A percentile compares a stretch with the other conserved stretches of the same genome.
Evolutionary conservation across 805 yeast species (phyloP).

Genomic region (Candida jianshihensis): DNA sequence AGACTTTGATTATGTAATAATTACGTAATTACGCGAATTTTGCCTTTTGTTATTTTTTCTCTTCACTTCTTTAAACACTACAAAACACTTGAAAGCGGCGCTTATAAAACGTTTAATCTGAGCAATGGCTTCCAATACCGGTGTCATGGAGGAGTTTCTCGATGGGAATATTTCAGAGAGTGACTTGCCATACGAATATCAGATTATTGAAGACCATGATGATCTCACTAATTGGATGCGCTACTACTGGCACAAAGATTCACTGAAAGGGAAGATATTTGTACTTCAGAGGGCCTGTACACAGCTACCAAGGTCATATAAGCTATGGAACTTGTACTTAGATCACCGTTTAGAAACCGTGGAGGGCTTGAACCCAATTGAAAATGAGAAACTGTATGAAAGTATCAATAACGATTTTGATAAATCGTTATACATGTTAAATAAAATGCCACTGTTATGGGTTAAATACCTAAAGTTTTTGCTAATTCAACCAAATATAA

Average conservation of each 20-base stretch:
- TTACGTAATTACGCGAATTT: neutral
- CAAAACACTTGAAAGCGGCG: too few relatives aligned
- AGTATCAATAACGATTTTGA: slow-evolving; percentile 40
- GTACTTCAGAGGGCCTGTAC: slow-evolving; percentile 47
- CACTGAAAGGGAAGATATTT: slow-evolving; percentile 29
- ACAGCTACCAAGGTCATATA: slow-evolving; percentile 37
- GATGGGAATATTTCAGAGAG: slow-evolving; percentile 6
- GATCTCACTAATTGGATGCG: slow-evolving; percentile 32
- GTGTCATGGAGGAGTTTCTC: neutral
- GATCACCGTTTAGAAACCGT: slow-evolving; percentile 31
- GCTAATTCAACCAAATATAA: slow-evolving; percentile 26
- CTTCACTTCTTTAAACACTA: too few relatives aligned
- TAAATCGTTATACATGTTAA: slow-evolving; percentile 34
- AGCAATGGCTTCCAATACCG: too few relatives aligned
- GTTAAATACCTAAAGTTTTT: slow-evolving; percentile 39
- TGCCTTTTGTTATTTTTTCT: neutral
- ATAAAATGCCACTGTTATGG: slow-evolving; percentile 48
- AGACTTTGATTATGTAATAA: neutral
- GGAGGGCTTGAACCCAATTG: slow-evolving; percentile 22
- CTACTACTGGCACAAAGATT: slow-evolving; percentile 28
- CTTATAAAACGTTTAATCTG: too few relatives aligned
- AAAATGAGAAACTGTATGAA: slow-evolving; percentile 25
- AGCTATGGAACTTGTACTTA: slow-evolving; percentile 49
- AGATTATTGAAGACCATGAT: slow-evolving; percentile 30
- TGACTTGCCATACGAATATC: slow-evolving; percentile 41